Base-by-base conservation (phyloP, 2,329 filamentous ascomycete genomes). In the Colletotrichum aenigma region DNA sequence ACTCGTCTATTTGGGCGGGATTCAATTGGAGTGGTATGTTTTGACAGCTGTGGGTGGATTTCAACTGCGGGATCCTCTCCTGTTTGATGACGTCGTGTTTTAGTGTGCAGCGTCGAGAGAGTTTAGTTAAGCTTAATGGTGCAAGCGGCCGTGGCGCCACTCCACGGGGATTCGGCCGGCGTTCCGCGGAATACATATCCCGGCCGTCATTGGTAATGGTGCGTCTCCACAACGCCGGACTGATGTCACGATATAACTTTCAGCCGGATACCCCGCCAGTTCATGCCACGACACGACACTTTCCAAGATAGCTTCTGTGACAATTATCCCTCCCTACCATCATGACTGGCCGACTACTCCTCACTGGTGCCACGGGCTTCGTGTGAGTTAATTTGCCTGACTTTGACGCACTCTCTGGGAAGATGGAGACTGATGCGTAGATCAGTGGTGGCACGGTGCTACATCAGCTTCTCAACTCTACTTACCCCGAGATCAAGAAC, bases 281-380 rank as follows among this genome's bases (percentile, higher is more conserved):
- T 48, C 43, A 21, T 61, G 24, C 7, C 24, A 32, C 24, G 56
- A 61, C 43, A 48, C 43, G 18, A 48, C 16, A 48, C 10, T 48
- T 48, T 21, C 2, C 43, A 48, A 21, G 18, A 2, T 48, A 48
- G 18, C n/a, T 7, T 12, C 9, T 8, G 34, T 28, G 61, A 28
- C n/a, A 26, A 7, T 38, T 0, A 7, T 28, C 21, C n/a, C 0
- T 43, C 4, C 3, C 61, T 21, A 26, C 21, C 6, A 48, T 15
- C 6, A 75, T 75, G 73, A 8, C 69, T 6, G 30, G 18, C 8
- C 48, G 26, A 32, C 55, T 82, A 18, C 79, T 82, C 15, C 48
- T 81, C 38, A 78, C 79, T 4, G 81, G 81, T 16, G 80, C 79
- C 15, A 81, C 80, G 4, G 81, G 80, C 34, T 83, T 81, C 64